phyloP scores from a whole-genome alignment of 1,139 yeast genomes.

The Blastobotrys capitulatus region DNA sequence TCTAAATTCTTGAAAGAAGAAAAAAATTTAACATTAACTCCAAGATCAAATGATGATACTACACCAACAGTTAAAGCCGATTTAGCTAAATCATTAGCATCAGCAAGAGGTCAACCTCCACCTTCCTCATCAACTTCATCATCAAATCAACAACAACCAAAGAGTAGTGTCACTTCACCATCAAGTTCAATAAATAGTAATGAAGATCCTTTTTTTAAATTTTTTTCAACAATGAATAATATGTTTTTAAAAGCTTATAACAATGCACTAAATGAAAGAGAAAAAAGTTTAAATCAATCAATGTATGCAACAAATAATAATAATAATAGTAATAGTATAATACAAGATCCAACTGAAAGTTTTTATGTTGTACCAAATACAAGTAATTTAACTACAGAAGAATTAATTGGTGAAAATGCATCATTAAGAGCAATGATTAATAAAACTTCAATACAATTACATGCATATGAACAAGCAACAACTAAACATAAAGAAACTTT shows the following conservation, averaged over 20 bases:
- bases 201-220: slow-evolving; percentile 30
- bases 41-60: neutral
- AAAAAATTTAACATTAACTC: slow-evolving; percentile 8
- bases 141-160: too few species aligned
- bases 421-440: slow-evolving; percentile 24
- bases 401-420: slow-evolving; percentile 24
- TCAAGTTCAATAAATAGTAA: neutral
- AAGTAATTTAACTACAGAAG: slow-evolving; percentile 19
- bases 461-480: slow-evolving; percentile 32
- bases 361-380: slow-evolving; percentile 30
- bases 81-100: slow-evolving; percentile 26
- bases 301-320: neutral
- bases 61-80: slow-evolving; percentile 15
- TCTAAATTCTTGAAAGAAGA: slow-evolving; percentile 22
- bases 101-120: slow-evolving; percentile 27
- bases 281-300: slow-evolving; percentile 1
- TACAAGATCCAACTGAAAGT: slow-evolving; percentile 20
- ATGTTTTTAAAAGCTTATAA: slow-evolving; percentile 24
- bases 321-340: neutral
- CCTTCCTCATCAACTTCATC: neutral
- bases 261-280: slow-evolving; percentile 17
- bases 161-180: neutral
- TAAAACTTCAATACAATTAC: slow-evolving; percentile 21
- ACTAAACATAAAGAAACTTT: slow-evolving; percentile 30
- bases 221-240: slow-evolving; percentile 26